phyloP scores from a whole-genome alignment of 2,329 filamentous ascomycete genomes.

The Berkeleyomyces rouxiae region DNA sequence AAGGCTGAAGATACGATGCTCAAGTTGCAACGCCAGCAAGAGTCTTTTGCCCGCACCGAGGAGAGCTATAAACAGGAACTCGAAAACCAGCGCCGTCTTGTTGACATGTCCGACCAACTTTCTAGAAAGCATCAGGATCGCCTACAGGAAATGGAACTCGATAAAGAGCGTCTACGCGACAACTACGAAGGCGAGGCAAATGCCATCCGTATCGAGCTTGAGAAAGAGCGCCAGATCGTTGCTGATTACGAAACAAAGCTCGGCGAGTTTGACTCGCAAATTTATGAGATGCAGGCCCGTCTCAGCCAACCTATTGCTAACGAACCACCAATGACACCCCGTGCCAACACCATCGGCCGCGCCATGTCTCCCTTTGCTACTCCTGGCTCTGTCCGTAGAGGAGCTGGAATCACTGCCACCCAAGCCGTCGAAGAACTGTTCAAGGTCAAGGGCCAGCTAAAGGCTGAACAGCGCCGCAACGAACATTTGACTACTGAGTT shows the following conservation, averaged over 20 bases:
- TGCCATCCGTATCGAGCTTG: conserved; percentile 38
- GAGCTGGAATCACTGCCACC: conserved; percentile 39
- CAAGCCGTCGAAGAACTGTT: conserved; percentile 49
- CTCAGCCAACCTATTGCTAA: conserved; percentile 22
- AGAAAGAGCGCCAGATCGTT: conserved; percentile 33
- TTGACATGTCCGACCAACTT: conserved; percentile 65
- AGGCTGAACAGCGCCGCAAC: conserved; percentile 55
- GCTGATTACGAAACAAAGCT: conserved; percentile 31
- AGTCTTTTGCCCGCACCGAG: conserved; percentile 64
- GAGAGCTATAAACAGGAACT: conserved; percentile 78
- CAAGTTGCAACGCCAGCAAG: conserved; percentile 72
- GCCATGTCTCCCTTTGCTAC: conserved; percentile 46
- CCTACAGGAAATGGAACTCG: conserved; percentile 51
- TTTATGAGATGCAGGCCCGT: conserved; percentile 36
- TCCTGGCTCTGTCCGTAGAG: conserved; percentile 39
- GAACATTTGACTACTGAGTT: conserved; percentile 60
- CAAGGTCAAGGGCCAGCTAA: conserved; percentile 54
- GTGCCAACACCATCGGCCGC: conserved; percentile 38
- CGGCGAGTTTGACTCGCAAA: conserved; percentile 34
- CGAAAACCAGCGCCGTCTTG: conserved; percentile 62
- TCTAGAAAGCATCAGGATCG: conserved; percentile 55
- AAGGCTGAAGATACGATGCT: conserved; percentile 73
- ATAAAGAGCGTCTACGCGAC: conserved; percentile 43
- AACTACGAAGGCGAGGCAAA: conserved; percentile 45
- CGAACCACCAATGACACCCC: conserved; percentile 44